A percentile compares a stretch with the other conserved stretches of the same genome.
Conservation (phyloP, 1,284 basidiomycete genomes). For the Marasmius fiardii region DNA sequence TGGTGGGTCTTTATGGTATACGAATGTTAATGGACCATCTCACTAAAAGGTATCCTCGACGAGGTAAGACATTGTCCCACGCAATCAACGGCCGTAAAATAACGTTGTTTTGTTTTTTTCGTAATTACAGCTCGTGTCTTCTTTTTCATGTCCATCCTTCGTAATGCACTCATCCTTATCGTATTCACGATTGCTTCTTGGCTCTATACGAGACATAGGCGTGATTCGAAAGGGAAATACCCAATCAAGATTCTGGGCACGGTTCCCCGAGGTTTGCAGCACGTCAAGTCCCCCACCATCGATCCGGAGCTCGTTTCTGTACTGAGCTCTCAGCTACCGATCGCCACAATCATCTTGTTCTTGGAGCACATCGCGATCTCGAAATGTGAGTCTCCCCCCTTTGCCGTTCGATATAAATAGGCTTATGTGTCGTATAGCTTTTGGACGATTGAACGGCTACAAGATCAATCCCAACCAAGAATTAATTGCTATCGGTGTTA, state of each 20-base stretch:
- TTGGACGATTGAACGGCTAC: constrained; percentile 95
- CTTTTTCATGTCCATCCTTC: constrained; percentile 84
- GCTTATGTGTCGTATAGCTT: constrained; percentile 51
- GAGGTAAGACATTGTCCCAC: constrained; percentile 41
- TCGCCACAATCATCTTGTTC: constrained; percentile 92
- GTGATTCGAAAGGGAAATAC: constrained; percentile 57
- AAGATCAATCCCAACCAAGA: constrained; percentile 99
- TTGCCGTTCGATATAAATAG: background rate
- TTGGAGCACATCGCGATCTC: constrained; percentile 97
- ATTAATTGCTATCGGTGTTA: constrained; percentile 96
- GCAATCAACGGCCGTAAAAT: background rate
- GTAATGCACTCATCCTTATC: constrained; percentile 87
- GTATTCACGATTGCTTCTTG: constrained; percentile 84
- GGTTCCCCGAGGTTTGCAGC: constrained; percentile 81
- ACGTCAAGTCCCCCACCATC: constrained; percentile 76
- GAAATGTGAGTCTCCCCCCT: constrained; percentile 56
- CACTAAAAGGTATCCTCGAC: constrained; percentile 64
- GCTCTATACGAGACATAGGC: constrained; percentile 72
- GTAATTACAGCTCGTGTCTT: constrained; percentile 63
- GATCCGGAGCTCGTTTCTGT: constrained; percentile 62
- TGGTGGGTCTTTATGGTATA: constrained; percentile 74
- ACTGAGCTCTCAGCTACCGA: constrained; percentile 79
- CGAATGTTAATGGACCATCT: constrained; percentile 63
- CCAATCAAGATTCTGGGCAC: constrained; percentile 84
- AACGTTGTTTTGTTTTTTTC: constrained; percentile 2